Conservation (phyloP, 1,284 basidiomycete genomes). For the Tilletiopsis washingtonensis region DNA sequence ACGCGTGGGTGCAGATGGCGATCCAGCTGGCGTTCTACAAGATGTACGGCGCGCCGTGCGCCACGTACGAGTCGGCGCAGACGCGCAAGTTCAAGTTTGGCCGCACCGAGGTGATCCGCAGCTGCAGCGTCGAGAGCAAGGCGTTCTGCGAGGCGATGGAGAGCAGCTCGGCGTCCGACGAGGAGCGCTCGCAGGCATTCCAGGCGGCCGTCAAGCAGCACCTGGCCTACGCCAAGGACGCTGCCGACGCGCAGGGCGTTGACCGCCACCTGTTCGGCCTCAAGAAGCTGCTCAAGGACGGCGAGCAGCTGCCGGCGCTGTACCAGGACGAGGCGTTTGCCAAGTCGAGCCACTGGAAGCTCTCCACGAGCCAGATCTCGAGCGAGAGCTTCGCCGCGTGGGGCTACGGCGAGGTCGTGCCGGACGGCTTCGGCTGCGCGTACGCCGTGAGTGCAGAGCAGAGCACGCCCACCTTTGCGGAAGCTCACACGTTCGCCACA, state of each 20-base stretch:
- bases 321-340: slow-evolving; percentile 70
- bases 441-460: slow-evolving; percentile 60
- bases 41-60: slow-evolving; percentile 68
- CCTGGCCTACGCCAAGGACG: slow-evolving; percentile 77
- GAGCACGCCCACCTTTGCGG: no score
- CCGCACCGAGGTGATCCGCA: slow-evolving; percentile 88
- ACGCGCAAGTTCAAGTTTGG: slow-evolving; percentile 87
- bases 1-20: slow-evolving; percentile 86
- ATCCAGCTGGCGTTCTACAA: slow-evolving; percentile 91
- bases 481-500: no score
- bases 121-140: slow-evolving; percentile 71
- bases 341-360: slow-evolving; percentile 75
- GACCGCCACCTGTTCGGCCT: slow-evolving; percentile 90
- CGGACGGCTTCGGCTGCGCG: slow-evolving; percentile 85
- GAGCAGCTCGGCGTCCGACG: slow-evolving; percentile 55
- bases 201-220: slow-evolving; percentile 71
- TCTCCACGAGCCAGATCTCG: slow-evolving; percentile 82
- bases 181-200: slow-evolving; percentile 63
- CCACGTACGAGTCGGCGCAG: slow-evolving; percentile 87
- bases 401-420: slow-evolving; percentile 89
- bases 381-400: slow-evolving; percentile 80
- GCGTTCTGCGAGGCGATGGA: slow-evolving; percentile 85
- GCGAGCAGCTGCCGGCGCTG: slow-evolving; percentile 67
- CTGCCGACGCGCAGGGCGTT: slow-evolving; percentile 87
- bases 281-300: slow-evolving; percentile 70